phyloP scores from a whole-genome alignment of 2,329 filamentous ascomycete genomes.

The Neurospora crassa region DNA sequence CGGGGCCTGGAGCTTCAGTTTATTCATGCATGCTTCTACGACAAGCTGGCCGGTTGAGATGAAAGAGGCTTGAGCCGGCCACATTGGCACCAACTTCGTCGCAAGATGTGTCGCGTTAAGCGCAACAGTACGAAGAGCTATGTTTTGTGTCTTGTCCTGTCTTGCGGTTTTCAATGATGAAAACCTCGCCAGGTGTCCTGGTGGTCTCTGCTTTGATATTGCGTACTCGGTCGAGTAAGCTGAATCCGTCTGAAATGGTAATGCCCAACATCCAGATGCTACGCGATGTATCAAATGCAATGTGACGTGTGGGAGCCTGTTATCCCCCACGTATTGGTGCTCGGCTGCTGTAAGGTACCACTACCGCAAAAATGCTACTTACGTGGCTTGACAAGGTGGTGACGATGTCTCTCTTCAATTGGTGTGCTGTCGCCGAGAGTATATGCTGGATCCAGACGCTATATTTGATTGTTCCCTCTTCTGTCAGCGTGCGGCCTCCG shows the following conservation, averaged over 20 bases:
- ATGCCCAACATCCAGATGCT: neutral
- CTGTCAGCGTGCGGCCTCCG: neutral
- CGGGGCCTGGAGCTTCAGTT: neutral
- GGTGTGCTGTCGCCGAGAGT: neutral
- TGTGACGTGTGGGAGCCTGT: neutral
- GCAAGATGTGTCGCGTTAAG: neutral
- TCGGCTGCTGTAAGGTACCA: neutral
- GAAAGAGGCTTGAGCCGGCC: neutral
- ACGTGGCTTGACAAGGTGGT: neutral
- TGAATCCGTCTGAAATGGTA: neutral
- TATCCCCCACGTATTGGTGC: neutral
- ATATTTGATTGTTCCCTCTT: neutral
- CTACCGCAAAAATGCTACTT: neutral
- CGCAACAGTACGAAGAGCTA: neutral
- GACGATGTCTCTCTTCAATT: neutral
- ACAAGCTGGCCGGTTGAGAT: neutral
- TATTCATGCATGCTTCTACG: neutral
- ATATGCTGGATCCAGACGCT: neutral
- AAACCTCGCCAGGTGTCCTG: neutral
- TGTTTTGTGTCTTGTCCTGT: neutral
- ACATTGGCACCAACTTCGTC: neutral
- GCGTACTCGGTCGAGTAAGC: neutral
- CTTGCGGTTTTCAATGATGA: neutral
- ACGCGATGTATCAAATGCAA: neutral
- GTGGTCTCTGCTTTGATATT: neutral